Evolutionary conservation across 2,329 filamentous ascomycete species (phyloP).

Genomic region (Parasarocladium wereldwijsianum): DNA sequence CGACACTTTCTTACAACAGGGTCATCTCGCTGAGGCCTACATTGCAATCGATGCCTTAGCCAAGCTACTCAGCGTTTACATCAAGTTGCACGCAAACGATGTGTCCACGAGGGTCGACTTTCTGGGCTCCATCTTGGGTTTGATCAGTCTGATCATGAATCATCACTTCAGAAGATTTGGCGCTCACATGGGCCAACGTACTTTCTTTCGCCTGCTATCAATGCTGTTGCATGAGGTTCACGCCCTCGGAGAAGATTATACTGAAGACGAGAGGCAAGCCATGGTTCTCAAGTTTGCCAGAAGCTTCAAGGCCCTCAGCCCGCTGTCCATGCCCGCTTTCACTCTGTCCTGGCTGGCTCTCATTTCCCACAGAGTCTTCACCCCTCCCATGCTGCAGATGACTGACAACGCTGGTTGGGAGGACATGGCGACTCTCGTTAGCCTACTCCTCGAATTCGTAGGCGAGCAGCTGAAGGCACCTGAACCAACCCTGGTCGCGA

Average conservation of each 20-base stretch:
- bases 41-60: slow-evolving; percentile 64
- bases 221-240: slow-evolving; percentile 65
- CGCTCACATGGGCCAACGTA: slow-evolving; percentile 71
- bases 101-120: slow-evolving; percentile 52
- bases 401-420: slow-evolving; percentile 60
- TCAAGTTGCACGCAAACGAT: slow-evolving; percentile 51
- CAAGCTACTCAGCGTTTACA: slow-evolving; percentile 62
- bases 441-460: slow-evolving; percentile 57
- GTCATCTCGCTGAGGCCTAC: slow-evolving; percentile 41
- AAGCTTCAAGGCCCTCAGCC: slow-evolving; percentile 60
- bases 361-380: slow-evolving; percentile 70
- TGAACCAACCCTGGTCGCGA: slow-evolving; percentile 53
- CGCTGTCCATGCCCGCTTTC: slow-evolving; percentile 66
- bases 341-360: slow-evolving; percentile 73
- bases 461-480: slow-evolving; percentile 66
- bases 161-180: slow-evolving; percentile 71
- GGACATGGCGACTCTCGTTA: slow-evolving; percentile 57
- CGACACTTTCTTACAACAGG: slow-evolving; percentile 53
- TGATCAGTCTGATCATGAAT: slow-evolving; percentile 71
- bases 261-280: slow-evolving; percentile 47
- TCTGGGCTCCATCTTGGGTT: slow-evolving; percentile 61
- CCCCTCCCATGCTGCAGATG: slow-evolving; percentile 61
- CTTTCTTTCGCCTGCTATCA: slow-evolving; percentile 85
- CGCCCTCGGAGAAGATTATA: slow-evolving; percentile 38
- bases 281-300: slow-evolving; percentile 59